Evolutionary conservation across 805 yeast genomes (phyloP).

Genomic region (Kazachstania viticola): DNA sequence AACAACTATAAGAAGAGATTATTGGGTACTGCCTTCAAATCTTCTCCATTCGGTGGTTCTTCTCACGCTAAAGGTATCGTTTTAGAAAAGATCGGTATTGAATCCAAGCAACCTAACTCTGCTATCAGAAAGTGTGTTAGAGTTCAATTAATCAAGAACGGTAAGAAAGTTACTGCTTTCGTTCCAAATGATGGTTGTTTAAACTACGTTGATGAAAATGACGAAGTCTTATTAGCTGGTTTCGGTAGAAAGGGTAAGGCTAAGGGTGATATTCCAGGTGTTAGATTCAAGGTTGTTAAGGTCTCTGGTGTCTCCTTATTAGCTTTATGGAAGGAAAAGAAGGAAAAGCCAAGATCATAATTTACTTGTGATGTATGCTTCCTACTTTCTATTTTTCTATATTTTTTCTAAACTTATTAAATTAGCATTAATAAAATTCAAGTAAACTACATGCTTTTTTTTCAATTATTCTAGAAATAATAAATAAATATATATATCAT

Average conservation of each 20-base stretch:
- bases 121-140: constrained; percentile 99
- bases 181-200: constrained; percentile 99
- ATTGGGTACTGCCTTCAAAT: constrained; percentile 98
- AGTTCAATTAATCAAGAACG: constrained; percentile 99
- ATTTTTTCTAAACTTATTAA: too few relatives aligned
- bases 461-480: too few relatives aligned
- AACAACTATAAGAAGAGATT: constrained; percentile 96
- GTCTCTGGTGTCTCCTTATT: constrained; percentile 99
- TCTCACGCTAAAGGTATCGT: constrained; percentile 99
- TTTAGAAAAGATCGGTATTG: constrained; percentile 98
- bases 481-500: too few relatives aligned
- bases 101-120: constrained; percentile 99
- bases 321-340: constrained; percentile 99
- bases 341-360: constrained; percentile 99
- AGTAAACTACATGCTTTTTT: too few relatives aligned
- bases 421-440: too few relatives aligned
- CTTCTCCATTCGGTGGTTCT: constrained; percentile 99
- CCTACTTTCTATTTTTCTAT: too few relatives aligned
- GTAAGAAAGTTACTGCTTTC: constrained; percentile 99
- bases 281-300: constrained; percentile 99
- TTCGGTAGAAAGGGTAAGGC: constrained; percentile 99
- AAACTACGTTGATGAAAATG: constrained; percentile 99
- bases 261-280: constrained; percentile 99
- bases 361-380: too few relatives aligned
- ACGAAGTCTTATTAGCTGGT: constrained; percentile 99